Conservation (phyloP, 148 eudicot genomes). For the Heliosperma pusillum region DNA sequence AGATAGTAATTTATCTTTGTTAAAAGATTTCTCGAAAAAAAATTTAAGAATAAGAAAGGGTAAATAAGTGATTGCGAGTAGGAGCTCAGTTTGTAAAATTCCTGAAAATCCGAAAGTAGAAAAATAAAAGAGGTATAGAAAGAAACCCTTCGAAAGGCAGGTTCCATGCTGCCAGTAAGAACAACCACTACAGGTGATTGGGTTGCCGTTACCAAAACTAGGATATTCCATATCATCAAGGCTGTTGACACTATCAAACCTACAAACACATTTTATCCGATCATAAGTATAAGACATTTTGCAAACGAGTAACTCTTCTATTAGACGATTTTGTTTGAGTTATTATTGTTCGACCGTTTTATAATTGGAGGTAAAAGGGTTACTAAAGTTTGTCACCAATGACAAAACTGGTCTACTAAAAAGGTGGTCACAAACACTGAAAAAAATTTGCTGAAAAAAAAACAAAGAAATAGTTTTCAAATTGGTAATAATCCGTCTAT, state of each 20-base stretch:
- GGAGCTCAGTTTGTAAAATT: too few species aligned
- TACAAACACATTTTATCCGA: background rate
- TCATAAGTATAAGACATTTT: background rate
- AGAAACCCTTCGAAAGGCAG: constrained; percentile 20
- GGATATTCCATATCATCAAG: constrained; percentile 22
- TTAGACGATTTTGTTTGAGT: too few species aligned
- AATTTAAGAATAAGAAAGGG: too few species aligned
- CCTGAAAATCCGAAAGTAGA: too few species aligned
- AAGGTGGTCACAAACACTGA: too few species aligned
- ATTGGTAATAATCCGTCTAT: too few species aligned
- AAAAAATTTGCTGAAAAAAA: too few species aligned
- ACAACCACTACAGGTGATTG: constrained; percentile 30
- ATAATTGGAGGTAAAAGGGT: too few species aligned
- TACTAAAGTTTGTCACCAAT: background rate
- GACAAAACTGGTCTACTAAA: background rate
- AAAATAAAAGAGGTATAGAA: background rate
- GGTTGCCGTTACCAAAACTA: constrained; percentile 19
- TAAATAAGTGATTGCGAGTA: too few species aligned
- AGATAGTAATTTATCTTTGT: background rate
- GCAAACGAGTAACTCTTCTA: too few species aligned
- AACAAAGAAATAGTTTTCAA: too few species aligned
- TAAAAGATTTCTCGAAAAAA: background rate
- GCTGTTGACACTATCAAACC: constrained; percentile 13
- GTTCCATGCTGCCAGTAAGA: constrained; percentile 36
- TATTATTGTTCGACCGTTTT: too few species aligned